These are phyloP conservation scores for Detonula confervacea DNA, from an alignment of 352 stramenopile genomes.

Conservation along the genomic window DNA sequence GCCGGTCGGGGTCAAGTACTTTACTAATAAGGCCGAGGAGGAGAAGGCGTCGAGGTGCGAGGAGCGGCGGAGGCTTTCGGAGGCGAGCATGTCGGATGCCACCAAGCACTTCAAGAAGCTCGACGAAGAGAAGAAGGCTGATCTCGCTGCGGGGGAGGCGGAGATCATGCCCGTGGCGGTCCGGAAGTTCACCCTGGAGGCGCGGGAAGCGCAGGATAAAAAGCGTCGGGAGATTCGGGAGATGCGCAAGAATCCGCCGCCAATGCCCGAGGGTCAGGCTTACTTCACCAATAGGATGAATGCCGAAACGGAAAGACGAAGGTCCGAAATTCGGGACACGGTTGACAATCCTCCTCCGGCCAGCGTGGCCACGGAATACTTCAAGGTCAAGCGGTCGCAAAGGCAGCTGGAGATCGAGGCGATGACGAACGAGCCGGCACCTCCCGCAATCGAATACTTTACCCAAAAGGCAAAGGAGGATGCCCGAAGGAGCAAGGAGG, in stretches of 20 bases:
- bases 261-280: not conserved
- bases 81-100: slow-evolving; percentile 14
- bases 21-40: slow-evolving; percentile 4
- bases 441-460: not conserved
- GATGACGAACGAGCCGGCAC: not conserved
- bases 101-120: slow-evolving; percentile 11
- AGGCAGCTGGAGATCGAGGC: not conserved
- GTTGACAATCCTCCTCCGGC: not conserved
- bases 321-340: not conserved
- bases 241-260: not conserved
- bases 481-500: no score
- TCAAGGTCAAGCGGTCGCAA: not conserved
- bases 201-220: not conserved
- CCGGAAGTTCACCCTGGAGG: not conserved
- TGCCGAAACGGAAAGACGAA: not conserved
- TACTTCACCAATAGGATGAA: not conserved
- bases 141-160: not conserved
- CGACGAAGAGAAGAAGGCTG: not conserved
- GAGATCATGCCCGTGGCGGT: slow-evolving; percentile 1
- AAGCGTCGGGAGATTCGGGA: not conserved
- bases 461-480: not conserved
- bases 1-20: no score
- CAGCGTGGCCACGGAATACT: not conserved
- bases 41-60: slow-evolving; percentile 4
- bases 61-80: not conserved